Evolutionary conservation across 257 asterid genomes (phyloP).

Genomic region (Solanum habrochaites): DNA sequence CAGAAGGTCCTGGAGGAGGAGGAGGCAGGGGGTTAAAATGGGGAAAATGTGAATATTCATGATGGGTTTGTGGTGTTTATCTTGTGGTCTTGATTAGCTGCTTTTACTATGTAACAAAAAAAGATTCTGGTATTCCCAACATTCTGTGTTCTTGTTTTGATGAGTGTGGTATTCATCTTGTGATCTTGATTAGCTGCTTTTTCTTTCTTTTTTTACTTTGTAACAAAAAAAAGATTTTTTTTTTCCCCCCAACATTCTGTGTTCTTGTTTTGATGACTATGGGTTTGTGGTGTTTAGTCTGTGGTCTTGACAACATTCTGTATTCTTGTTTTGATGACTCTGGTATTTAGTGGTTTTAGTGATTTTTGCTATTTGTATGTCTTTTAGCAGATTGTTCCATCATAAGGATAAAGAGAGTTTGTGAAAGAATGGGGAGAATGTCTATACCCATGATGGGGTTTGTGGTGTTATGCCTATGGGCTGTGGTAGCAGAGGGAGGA

Average conservation of each 20-base stretch:
- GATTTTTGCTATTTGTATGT: neutral
- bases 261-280: no score
- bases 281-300: no score
- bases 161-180: neutral
- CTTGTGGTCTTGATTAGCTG: neutral
- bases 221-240: no score
- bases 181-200: no score
- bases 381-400: neutral
- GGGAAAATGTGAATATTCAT: constrained; percentile 2
- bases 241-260: rapidly evolving
- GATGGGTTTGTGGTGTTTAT: constrained; percentile 14
- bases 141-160: neutral
- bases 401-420: neutral
- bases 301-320: no score
- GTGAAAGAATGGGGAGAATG: neutral
- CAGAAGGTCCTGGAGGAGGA: neutral
- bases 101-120: neutral
- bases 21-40: neutral
- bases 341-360: neutral
- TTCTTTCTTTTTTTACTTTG: no score
- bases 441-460: constrained; percentile 13
- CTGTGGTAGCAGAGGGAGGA: constrained; percentile 39
- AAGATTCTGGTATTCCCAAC: no score
- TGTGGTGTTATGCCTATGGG: constrained; percentile 15
- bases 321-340: no score